Evolutionary conservation across 1,284 basidiomycete species (phyloP).

Genomic region (Microbotryomycetes sp.): DNA sequence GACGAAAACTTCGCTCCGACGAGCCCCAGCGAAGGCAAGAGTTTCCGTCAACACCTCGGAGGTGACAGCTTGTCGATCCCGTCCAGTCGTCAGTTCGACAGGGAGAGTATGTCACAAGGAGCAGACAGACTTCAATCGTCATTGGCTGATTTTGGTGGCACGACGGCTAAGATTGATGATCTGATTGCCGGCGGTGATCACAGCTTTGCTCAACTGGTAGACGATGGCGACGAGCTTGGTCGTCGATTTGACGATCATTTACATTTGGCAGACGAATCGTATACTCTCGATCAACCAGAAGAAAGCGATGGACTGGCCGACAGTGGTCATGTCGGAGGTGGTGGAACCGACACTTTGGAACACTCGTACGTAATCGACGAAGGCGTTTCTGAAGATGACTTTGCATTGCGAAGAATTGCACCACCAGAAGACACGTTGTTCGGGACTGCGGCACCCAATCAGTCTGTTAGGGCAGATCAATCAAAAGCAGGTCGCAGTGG

Average conservation of each 20-base stretch:
- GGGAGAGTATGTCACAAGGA: no score
- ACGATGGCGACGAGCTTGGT: slow-evolving; percentile 19
- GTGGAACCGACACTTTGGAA: background rate
- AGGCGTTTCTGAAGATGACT: slow-evolving; percentile 1
- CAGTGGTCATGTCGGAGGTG: background rate
- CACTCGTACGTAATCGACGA: slow-evolving; percentile 9
- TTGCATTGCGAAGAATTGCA: slow-evolving; percentile 6
- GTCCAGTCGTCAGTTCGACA: background rate
- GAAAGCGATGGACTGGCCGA: background rate
- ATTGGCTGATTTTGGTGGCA: slow-evolving; percentile 41
- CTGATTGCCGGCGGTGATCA: slow-evolving; percentile 8
- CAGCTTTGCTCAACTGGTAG: slow-evolving; percentile 21
- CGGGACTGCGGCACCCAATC: slow-evolving; percentile 15
- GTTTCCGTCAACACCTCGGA: background rate
- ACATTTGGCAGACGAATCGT: background rate
- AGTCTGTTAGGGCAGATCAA: background rate
- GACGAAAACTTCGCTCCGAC: background rate
- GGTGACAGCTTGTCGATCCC: slow-evolving; percentile 1
- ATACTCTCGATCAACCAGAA: slow-evolving; percentile 1
- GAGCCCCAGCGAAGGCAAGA: background rate
- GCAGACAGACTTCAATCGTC: background rate
- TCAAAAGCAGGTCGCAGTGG: background rate
- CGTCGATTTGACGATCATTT: background rate
- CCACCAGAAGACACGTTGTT: slow-evolving; percentile 33
- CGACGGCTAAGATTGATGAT: slow-evolving; percentile 40